Evolutionary conservation across 192 early-diverging fungal genomes (phyloP).

Genomic region (Backusella sp.): DNA sequence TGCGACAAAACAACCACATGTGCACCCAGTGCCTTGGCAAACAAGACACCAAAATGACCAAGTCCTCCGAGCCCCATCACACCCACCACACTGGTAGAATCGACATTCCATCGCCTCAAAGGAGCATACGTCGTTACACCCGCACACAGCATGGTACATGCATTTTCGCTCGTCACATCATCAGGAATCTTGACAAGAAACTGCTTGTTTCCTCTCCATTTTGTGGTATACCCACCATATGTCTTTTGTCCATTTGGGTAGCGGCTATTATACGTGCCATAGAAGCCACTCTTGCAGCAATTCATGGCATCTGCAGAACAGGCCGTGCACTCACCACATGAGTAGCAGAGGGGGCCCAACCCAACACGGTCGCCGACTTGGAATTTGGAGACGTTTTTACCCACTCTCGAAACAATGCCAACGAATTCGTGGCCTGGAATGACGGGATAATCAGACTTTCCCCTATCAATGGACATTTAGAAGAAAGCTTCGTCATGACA

Average conservation of each 20-base stretch:
- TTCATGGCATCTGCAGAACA: neutral
- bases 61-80: conserved; percentile 32
- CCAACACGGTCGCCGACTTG: conserved; percentile 65
- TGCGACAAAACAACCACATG: conserved; percentile 56
- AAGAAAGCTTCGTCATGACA: no score
- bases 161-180: conserved; percentile 44
- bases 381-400: conserved; percentile 29
- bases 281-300: neutral
- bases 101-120: conserved; percentile 13
- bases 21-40: conserved; percentile 40
- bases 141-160: conserved; percentile 74
- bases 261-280: conserved; percentile 20
- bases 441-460: neutral
- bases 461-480: no score
- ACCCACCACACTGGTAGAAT: conserved; percentile 21
- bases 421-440: conserved; percentile 53
- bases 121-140: conserved; percentile 56
- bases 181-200: conserved; percentile 62
- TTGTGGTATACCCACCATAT: conserved; percentile 35
- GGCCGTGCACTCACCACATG: neutral
- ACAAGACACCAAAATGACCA: conserved; percentile 62
- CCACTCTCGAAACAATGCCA: conserved; percentile 38
- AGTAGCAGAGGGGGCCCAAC: neutral
- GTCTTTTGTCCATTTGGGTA: conserved; percentile 25
- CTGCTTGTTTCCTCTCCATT: conserved; percentile 41